A percentile compares a stretch with the other conserved stretches of the same genome.
Evolutionary conservation across 768 basidiomycete genomes (phyloP).

Genomic region (Chiua virens): DNA sequence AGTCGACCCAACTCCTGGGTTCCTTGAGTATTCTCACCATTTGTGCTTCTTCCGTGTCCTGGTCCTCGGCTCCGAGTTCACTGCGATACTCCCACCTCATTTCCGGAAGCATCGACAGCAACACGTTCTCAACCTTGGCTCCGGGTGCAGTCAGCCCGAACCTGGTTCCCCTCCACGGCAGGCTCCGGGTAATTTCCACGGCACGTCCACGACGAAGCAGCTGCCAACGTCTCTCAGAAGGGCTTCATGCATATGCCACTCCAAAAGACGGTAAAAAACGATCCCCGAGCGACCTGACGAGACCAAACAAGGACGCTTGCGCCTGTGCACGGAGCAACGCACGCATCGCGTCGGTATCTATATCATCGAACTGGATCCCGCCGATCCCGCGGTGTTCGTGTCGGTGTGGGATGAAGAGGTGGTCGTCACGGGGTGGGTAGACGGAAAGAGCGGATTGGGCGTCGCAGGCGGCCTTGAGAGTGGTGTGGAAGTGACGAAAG

Average conservation of each 20-base stretch:
- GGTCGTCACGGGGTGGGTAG: conserved; percentile 54
- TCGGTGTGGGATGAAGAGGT: conserved; percentile 54
- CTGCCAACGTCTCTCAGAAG: conserved; percentile 46
- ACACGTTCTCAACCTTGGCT: conserved; percentile 60
- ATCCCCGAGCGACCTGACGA: conserved; percentile 42
- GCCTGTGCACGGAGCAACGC: conserved; percentile 18
- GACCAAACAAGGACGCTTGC: conserved; percentile 43
- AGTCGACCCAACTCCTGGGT: conserved; percentile 19
- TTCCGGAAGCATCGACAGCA: conserved; percentile 64
- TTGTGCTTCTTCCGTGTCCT: conserved; percentile 48
- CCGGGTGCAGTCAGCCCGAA: conserved; percentile 63
- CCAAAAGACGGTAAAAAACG: conserved; percentile 51
- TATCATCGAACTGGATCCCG: conserved; percentile 59
- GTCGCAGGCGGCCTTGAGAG: conserved; percentile 45
- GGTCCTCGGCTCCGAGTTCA: conserved; percentile 48
- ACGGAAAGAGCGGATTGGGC: conserved; percentile 31
- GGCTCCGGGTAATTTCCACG: conserved; percentile 61
- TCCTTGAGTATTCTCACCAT: conserved; percentile 47
- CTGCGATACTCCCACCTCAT: conserved; percentile 71
- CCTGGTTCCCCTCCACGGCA: conserved; percentile 68
- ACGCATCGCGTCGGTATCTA: conserved; percentile 32
- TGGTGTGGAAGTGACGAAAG: conserved; percentile 46
- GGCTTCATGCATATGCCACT: conserved; percentile 34
- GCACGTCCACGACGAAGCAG: conserved; percentile 50
- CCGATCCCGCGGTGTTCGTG: conserved; percentile 53